A percentile compares a stretch with the other conserved stretches of the same genome.
These are phyloP conservation scores for Colletotrichum lini DNA, from an alignment of 2,329 filamentous ascomycete species.

Conservation along the genomic window DNA sequence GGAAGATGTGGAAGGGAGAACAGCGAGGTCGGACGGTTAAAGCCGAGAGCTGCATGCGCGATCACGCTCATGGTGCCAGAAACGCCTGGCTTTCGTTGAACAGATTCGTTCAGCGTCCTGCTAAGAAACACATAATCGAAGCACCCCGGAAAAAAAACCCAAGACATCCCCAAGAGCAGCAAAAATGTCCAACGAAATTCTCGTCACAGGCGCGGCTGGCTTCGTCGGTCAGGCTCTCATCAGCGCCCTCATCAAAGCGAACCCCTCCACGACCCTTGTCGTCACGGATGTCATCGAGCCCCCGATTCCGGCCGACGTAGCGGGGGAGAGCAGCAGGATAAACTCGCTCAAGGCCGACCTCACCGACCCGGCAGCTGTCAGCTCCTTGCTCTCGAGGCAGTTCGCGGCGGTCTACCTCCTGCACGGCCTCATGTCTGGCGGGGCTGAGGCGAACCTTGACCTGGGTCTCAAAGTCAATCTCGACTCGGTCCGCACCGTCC, in stretches of 20 bases:
- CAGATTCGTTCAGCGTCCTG: too few species aligned
- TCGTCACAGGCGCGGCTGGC: constrained; percentile 76
- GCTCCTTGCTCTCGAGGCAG: constrained; percentile 48
- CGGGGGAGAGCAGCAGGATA: constrained; percentile 45
- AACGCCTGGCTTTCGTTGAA: not conserved
- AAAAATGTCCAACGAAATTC: constrained; percentile 55
- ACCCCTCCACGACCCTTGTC: constrained; percentile 58
- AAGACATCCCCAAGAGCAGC: too few species aligned
- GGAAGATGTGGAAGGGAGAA: not conserved
- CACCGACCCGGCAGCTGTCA: constrained; percentile 50
- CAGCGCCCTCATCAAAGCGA: constrained; percentile 64
- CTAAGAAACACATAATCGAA: too few species aligned
- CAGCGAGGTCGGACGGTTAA: constrained; percentile 32
- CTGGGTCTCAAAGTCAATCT: constrained; percentile 70
- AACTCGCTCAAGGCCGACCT: constrained; percentile 50
- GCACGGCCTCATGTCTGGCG: constrained; percentile 76
- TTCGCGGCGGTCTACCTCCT: constrained; percentile 69
- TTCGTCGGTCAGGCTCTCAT: constrained; percentile 76
- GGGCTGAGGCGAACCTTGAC: constrained; percentile 72
- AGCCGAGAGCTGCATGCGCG: not conserved
- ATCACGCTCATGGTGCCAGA: not conserved
- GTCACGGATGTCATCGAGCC: constrained; percentile 71
- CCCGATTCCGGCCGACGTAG: constrained; percentile 60
- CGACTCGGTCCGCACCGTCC: constrained; percentile 67
- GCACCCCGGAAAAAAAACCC: too few species aligned